Evolutionary conservation across 495 filamentous ascomycete genomes (phyloP), one percentile per base, ranked within the genome.

Genomic region (Penicillium cataractarum): DNA sequence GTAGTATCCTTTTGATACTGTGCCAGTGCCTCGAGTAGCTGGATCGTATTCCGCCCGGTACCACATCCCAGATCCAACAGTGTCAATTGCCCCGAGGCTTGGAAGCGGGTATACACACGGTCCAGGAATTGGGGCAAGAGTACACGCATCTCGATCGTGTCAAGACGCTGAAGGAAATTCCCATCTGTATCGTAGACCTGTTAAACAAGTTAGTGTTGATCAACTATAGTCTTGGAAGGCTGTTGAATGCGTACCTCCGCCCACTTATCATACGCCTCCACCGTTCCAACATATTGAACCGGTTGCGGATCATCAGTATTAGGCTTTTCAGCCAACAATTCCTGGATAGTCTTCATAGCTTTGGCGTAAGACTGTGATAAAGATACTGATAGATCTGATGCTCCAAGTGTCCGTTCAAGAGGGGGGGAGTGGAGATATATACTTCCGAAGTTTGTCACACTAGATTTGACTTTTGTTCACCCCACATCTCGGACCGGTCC

Each of bases 91-190:
- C 50, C 70, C 79, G 70, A 31, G 27, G 65, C 42, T 6, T 55
- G 39, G 64, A 64, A 53, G 39, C 55, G 50, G 2, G 35, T 26
- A 22, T 5, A 64, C n/a, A 84, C 67, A 4, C 52, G 67, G 1
- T 65, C 49, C 12, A 89, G 66, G 55, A 90, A 82, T 0, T 62
- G 57, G 2, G 88, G 87, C 26, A 92, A 77, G 1, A 89, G 66
- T 1, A 68, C 60, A 12, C 63, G 65, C 68, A 90, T 80, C 68
- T 88, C 82, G 39, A 84, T 68, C 33, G 84, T 84, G 67, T 92
- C 90, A 33, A 90, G 78, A 6, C 82, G 82, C 76, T 92, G 90
- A 2, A 92, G 79, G 70, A 91, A 89, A 70, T 92, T 92, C 27
- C 85, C 85, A 61, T 92, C 88, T 42, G 80, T 86, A 68, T 92